Base-by-base conservation (phyloP, 345 rosid genomes). In the Geranium brycei region DNA sequence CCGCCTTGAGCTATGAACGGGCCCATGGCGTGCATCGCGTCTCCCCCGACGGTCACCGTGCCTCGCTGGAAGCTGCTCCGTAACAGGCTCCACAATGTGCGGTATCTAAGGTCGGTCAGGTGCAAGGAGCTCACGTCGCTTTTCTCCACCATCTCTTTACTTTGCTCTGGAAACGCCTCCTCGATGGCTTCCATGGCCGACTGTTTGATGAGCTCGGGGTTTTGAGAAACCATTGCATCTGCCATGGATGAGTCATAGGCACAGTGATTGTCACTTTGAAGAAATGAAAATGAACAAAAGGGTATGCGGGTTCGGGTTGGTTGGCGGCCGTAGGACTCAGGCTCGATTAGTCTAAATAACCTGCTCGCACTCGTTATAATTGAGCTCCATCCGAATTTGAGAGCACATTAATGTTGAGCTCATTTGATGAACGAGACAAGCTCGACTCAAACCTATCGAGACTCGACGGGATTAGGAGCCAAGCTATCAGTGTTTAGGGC, bases 21-120 rank as follows among this genome's bases (percentile, higher is more conserved):
- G 10, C 68, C 74, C 77, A 72, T 75, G 23, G 68, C 75, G 17
- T 78, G 82, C 79, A 79, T 67, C 4, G 80, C 77, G 14, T 77
- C 80, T 47, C 80, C 80, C 1, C 72, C 80, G 7, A 77, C 75
- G 18, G 68, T 62, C 60, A 73, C 60, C 0, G 72, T 14, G 6
- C 67, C 77, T 28, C 38, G 61, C n/a, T 65, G 17, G 35, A 73
- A 70, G 30, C 32, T 51, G 7, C 65, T 17, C 2, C 19, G 14
- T 8, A 77, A 10, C 2, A 73, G 3, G 66, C 73, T 67, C 72
- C 67, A 67, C 4, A 74, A 77, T 3, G 70, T 53, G 13, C 72
- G 72, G 68, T 73, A 73, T 14, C 66, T 62, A 13, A 77, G 35
- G 10, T 38, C 68, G 3, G 75, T 58, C 8, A 67, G 61, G 31